These are phyloP conservation scores for Gentiana dahurica DNA, from an alignment of 257 asterid genomes.

Conservation along the genomic window DNA sequence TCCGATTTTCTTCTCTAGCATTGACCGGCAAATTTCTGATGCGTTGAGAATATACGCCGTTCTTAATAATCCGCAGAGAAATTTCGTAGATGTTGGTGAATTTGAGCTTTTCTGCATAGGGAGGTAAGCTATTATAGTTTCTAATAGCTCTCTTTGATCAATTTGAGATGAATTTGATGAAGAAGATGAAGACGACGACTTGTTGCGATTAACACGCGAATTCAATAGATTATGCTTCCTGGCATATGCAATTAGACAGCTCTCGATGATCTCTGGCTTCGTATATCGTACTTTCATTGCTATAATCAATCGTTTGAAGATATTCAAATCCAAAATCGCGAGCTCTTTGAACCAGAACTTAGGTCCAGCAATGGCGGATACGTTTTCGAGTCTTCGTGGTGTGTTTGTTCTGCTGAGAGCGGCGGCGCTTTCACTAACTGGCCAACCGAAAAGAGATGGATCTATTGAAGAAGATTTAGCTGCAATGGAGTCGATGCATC, in stretches of 20 bases:
- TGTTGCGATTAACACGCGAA: constrained; percentile 49
- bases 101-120: constrained; percentile 35
- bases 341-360: constrained; percentile 70
- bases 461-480: constrained; percentile 50
- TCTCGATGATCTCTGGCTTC: constrained; percentile 61
- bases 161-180: constrained; percentile 55
- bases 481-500: constrained; percentile 61
- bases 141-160: constrained; percentile 79
- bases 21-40: constrained; percentile 45
- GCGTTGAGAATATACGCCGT: constrained; percentile 66
- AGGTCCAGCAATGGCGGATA: constrained; percentile 4
- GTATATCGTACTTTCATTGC: constrained; percentile 53
- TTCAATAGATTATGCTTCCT: constrained; percentile 64
- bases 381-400: constrained; percentile 14
- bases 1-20: constrained; percentile 87
- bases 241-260: constrained; percentile 65
- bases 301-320: constrained; percentile 51
- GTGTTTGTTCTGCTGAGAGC: constrained; percentile 1
- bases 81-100: constrained; percentile 32
- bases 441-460: constrained; percentile 88
- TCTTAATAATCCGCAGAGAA: constrained; percentile 62
- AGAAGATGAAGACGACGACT: constrained; percentile 18
- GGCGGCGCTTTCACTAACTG: constrained; percentile 40
- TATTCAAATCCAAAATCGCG: constrained; percentile 35
- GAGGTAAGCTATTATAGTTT: constrained; percentile 53